These are phyloP conservation scores for Dalbergia cochinchinensis DNA, from an alignment of 306 rosid genomes.

Conservation along the genomic window DNA sequence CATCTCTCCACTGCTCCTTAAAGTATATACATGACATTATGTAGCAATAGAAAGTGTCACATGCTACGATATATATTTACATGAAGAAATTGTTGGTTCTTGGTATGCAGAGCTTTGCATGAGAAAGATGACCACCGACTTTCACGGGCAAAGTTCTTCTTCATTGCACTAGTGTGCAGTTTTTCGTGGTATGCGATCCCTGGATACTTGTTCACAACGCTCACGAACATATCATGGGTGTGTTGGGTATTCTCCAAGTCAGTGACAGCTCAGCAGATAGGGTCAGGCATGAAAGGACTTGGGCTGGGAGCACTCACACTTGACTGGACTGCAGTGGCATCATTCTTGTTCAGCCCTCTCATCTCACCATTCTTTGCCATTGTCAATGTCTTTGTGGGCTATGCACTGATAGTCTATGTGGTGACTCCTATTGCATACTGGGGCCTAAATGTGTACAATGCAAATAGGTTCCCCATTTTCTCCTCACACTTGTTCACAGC, in stretches of 20 bases:
- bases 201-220: constrained; percentile 78
- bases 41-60: constrained; percentile 27
- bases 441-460: constrained; percentile 64
- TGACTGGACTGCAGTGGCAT: constrained; percentile 77
- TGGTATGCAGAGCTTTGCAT: constrained; percentile 73
- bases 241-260: constrained; percentile 87
- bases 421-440: constrained; percentile 72
- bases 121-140: constrained; percentile 67
- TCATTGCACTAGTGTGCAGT: constrained; percentile 72
- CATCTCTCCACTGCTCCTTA: too few relatives aligned
- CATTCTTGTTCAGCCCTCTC: constrained; percentile 84
- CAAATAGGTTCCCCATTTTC: constrained; percentile 74
- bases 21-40: too few relatives aligned
- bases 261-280: constrained; percentile 83
- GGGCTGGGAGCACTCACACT: constrained; percentile 83
- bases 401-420: constrained; percentile 53
- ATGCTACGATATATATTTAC: neutral
- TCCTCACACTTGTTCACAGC: constrained; percentile 77
- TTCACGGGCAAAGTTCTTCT: constrained; percentile 73
- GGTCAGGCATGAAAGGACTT: constrained; percentile 83
- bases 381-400: constrained; percentile 71
- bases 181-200: constrained; percentile 77
- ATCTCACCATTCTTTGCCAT: constrained; percentile 82
- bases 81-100: neutral
- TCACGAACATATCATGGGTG: constrained; percentile 82